Conservation (phyloP, 495 filamentous ascomycete genomes). For the Xylaria telfairii region DNA sequence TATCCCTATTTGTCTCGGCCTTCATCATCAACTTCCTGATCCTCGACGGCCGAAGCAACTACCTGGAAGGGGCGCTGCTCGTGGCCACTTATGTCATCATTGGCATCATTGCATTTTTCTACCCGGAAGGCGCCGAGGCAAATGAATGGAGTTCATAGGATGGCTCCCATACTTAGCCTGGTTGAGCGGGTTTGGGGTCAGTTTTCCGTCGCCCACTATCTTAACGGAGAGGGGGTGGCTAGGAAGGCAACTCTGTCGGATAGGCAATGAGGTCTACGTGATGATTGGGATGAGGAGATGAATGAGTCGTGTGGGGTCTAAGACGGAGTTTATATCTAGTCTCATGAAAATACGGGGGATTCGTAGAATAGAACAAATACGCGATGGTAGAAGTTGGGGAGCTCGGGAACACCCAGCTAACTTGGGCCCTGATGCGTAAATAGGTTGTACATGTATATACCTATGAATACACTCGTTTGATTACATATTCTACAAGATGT, state of each 20-base stretch:
- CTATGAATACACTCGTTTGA: conserved; percentile 15
- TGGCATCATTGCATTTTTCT: conserved; percentile 69
- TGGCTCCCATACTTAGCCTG: conserved; percentile 1
- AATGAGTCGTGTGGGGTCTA: background rate
- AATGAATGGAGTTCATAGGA: conserved; percentile 47
- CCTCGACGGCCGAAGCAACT: conserved; percentile 85
- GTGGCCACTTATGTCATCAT: conserved; percentile 86
- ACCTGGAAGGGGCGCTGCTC: conserved; percentile 82
- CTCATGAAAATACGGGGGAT: background rate
- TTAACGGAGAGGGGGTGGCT: background rate
- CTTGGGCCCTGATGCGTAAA: conserved; percentile 7
- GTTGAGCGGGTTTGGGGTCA: background rate
- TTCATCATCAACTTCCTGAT: conserved; percentile 93
- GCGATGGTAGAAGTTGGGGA: background rate
- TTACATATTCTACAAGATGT: background rate
- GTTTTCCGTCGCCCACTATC: background rate
- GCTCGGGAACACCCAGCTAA: conserved; percentile 10
- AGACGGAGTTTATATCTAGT: background rate
- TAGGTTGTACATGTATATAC: conserved; percentile 8
- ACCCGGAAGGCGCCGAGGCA: conserved; percentile 58
- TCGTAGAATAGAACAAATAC: background rate
- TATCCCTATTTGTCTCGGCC: conserved; percentile 81
- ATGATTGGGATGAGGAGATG: background rate
- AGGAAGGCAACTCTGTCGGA: background rate
- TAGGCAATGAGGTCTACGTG: background rate